These are phyloP conservation scores for Adansonia grandidieri DNA, from an alignment of 441 rosid species.

Conservation along the genomic window DNA sequence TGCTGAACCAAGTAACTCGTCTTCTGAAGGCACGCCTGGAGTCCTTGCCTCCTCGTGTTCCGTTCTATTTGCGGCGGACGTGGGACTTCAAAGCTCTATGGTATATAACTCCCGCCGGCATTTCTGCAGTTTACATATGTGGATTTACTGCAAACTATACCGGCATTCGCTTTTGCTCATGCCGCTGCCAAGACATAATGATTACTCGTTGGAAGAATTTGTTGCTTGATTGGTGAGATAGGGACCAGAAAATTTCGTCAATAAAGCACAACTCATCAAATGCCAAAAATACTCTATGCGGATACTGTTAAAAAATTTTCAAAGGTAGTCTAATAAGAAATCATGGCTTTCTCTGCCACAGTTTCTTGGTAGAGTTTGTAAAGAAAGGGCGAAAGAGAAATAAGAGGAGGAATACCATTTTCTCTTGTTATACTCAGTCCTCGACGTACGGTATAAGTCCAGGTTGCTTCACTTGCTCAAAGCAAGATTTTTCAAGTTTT, in stretches of 20 bases:
- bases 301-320: not conserved
- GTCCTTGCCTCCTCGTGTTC: constrained; percentile 73
- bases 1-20: not conserved
- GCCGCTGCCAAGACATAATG: constrained; percentile 73
- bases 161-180: constrained; percentile 64
- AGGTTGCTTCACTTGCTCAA: not conserved
- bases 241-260: not conserved
- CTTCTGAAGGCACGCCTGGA: constrained; percentile 67
- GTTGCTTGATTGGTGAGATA: constrained; percentile 47
- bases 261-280: not conserved
- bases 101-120: constrained; percentile 22
- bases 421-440: not conserved
- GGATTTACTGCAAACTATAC: constrained; percentile 23
- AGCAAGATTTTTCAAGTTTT: not conserved
- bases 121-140: constrained; percentile 58
- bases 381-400: not conserved
- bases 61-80: constrained; percentile 27
- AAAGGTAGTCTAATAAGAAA: not conserved
- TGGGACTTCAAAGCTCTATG: no score
- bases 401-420: not conserved
- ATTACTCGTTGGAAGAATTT: constrained; percentile 83
- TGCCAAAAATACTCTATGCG: not conserved
- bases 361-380: not conserved
- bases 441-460: not conserved
- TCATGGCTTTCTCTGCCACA: not conserved